Evolutionary conservation across 1,284 basidiomycete genomes (phyloP).

Genomic region (Ganoderma leucocontextum): DNA sequence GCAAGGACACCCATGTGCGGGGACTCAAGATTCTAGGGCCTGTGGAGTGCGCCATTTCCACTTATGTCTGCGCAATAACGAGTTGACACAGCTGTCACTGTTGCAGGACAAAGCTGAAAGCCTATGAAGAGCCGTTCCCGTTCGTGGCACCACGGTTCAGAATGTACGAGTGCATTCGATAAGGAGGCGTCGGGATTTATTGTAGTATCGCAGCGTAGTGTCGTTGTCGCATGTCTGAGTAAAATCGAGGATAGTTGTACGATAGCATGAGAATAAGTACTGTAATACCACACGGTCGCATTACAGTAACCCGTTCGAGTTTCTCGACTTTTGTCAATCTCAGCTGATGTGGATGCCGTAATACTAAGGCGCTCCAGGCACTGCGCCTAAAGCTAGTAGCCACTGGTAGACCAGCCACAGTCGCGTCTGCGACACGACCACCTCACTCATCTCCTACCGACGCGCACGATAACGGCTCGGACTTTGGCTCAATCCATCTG

Average conservation of each 20-base stretch:
- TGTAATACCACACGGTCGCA: not conserved
- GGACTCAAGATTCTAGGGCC: slow-evolving; percentile 90
- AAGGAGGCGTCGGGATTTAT: not conserved
- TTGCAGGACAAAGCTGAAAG: slow-evolving; percentile 43
- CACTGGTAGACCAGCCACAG: slow-evolving; percentile 14
- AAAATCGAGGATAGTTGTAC: not conserved
- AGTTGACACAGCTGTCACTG: not conserved
- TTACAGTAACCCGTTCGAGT: too few species aligned
- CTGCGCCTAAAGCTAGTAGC: too few species aligned
- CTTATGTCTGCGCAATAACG: too few species aligned
- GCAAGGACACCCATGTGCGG: slow-evolving; percentile 98
- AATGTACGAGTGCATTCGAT: slow-evolving; percentile 83
- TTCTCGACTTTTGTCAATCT: too few species aligned
- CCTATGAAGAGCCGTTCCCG: slow-evolving; percentile 71
- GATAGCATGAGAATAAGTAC: not conserved
- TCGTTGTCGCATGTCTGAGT: not conserved
- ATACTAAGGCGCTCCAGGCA: too few species aligned
- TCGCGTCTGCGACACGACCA: slow-evolving; percentile 12
- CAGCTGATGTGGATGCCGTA: not conserved
- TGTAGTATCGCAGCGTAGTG: not conserved
- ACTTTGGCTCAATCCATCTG: not conserved
- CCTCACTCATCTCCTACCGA: not conserved
- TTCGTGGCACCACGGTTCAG: slow-evolving; percentile 74
- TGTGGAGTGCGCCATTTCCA: slow-evolving; percentile 64
- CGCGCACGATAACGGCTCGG: not conserved